Base-by-base conservation (phyloP, 2,329 filamentous ascomycete species). In the Sporothrix variecibatus region DNA sequence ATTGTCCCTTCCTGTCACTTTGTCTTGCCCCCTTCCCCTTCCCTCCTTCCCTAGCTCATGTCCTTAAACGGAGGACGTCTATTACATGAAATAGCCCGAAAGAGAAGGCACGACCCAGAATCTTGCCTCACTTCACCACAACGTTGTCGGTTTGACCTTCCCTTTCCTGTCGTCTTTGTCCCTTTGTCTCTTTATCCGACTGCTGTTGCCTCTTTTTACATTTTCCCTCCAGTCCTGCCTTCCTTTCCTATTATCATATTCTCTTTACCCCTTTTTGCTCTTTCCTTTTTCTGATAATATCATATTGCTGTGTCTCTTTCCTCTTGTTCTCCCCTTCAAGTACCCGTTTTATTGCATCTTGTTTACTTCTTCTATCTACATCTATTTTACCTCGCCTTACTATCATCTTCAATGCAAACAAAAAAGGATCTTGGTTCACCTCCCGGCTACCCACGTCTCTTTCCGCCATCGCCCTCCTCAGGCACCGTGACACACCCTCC, bases 21-120 rank as follows among this genome's bases (percentile, higher is more conserved):
- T 23, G 40, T 28, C 65, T 38, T 70, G n/a, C 46, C 49, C 49
- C 62, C 34, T 34, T n/a, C 23, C 28, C 64, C 64, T 28, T 68
- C 64, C 64, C 43, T 68, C 64, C 67, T 17, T 73, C 65, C 72
- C 69, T 28, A 58, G 69, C 56, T 70, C 51, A n/a, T 56, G 62
- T 73, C 60, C 71, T 53, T 70, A 69, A 62, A 72, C 69, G 72
- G 72, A 71, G 60, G 71, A 65, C 28, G 49, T 56, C 49, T 12
- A n/a, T n/a, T n/a, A 56, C 46, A 62, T 62, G 23, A 62, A 28
- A 34, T 20, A n/a, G 31, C 46, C 72, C 53, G 9, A 71, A 68
- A 51, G 62, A 73, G 53, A 71, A 71, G 68, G 60, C 46, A 31
- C 46, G 60, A 11, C 68, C 49, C 51, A 71, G 11, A 28, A 20